Percentiles rank a stretch among this genome's conserved stretches.
phyloP scores from a whole-genome alignment of 129 eudicot species.

The Helianthus annuus region HanXRQr2.0-SUNRISE NC_035440.2:4340007-4340506 shows the following conservation, averaged over 20 bases:
- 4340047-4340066: no score
- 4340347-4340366: slow-evolving; percentile 60
- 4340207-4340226: slow-evolving; percentile 67
- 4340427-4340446: slow-evolving; percentile 10
- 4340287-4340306: not conserved
- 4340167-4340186: slow-evolving; percentile 58
- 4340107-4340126: not conserved
- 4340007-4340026: no score
- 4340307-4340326: slow-evolving; percentile 13
- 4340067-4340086: no score
- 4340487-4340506: slow-evolving; percentile 4
- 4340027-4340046: no score
- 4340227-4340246: slow-evolving; percentile 55
- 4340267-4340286: not conserved
- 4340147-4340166: slow-evolving; percentile 70
- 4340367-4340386: slow-evolving; percentile 73
- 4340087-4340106: no score
- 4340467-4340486: not conserved
- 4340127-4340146: slow-evolving; percentile 44
- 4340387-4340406: slow-evolving; percentile 58
- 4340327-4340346: slow-evolving; percentile 59
- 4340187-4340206: slow-evolving; percentile 60
- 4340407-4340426: slow-evolving; percentile 51
- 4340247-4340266: not conserved
- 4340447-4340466: not conserved